phyloP scores from a whole-genome alignment of 257 asterid genomes.

The Cynanchum wilfordii region DNA sequence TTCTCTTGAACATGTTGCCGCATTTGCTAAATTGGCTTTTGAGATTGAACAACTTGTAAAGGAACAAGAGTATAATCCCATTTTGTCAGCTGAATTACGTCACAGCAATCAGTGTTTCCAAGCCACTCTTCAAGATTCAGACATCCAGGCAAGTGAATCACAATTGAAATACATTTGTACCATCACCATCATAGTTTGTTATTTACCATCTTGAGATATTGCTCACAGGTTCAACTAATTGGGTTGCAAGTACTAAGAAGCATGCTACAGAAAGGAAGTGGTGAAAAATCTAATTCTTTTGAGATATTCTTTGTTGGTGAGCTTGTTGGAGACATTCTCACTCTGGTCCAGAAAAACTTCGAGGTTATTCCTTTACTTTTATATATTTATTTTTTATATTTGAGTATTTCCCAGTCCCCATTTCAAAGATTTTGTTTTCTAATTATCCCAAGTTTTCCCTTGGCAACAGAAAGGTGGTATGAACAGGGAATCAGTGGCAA shows the following conservation, averaged over 20 bases:
- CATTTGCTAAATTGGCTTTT: conserved; percentile 57
- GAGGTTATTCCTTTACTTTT: conserved; percentile 35
- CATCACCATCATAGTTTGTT: conserved; percentile 1
- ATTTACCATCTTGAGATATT: conserved; percentile 14
- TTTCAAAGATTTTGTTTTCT: neutral
- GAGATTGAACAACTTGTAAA: conserved; percentile 41
- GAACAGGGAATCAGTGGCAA: conserved; percentile 59
- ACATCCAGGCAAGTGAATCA: conserved; percentile 58
- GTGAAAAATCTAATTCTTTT: conserved; percentile 41
- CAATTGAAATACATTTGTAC: neutral
- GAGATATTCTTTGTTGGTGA: conserved; percentile 74
- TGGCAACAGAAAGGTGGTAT: conserved; percentile 55
- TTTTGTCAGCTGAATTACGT: conserved; percentile 44
- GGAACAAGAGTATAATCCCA: conserved; percentile 41
- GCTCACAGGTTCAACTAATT: conserved; percentile 69
- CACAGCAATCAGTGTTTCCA: conserved; percentile 51
- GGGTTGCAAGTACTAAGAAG: conserved; percentile 81
- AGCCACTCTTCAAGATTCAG: conserved; percentile 53
- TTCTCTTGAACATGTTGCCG: conserved; percentile 57
- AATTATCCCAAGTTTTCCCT: conserved; percentile 22
- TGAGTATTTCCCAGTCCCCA: neutral
- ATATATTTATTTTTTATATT: neutral
- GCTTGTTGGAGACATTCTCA: conserved; percentile 55
- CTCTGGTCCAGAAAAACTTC: conserved; percentile 40
- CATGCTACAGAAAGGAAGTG: conserved; percentile 57